Base-by-base conservation (phyloP, 441 rosid species). In the Gossypium schwendimanii region DNA sequence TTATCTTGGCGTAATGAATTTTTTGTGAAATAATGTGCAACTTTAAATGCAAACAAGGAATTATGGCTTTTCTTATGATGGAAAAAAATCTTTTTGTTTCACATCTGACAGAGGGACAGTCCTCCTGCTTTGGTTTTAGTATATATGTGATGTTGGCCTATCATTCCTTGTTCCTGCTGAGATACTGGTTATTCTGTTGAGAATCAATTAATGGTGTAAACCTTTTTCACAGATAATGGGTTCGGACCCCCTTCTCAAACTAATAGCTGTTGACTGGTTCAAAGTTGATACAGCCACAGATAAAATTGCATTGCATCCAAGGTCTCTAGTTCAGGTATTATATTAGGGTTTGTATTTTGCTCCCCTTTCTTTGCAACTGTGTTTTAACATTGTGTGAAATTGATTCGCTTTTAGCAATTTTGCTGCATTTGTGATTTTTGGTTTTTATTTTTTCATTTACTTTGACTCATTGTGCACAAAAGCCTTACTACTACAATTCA, bases 211-310 rank as follows among this genome's bases (percentile, higher is more conserved):
- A 70, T 15, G 9, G 31, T 39, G 33, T 18, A 15, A 65, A 55
- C 55, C 65, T 55, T 41, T 41, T 67, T 77, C 72, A 44, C 79
- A 96, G 99, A 91, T 94, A 73, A 84, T 83, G 87, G 99, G 98
- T 67, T 93, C 95, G 39, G 91, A 92, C 73, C 93, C 99, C 24
- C 94, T 96, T 82, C 98, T 96, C 70, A 84, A 86, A 80, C 96
- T 96, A 61, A 81, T 96, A 77, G 91, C 93, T 45, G 97, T 94
- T 69, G 98, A 96, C 78, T 96, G 99, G 99, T 81, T 94, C 49
- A 92, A 86, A 84, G 91, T 91, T 75, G 98, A 96, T 69, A 84
- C 79, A 73, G 78, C 90, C 33, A 69, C 83, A 18, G 98, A 91
- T 67, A 83, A 75, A 77, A 77, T 96, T 75, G 88, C 98, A 57